A percentile compares a stretch with the other conserved stretches of the same genome.
phyloP scores from a whole-genome alignment of 2,329 filamentous ascomycete species.

The Trichoderma pleuroti region DNA sequence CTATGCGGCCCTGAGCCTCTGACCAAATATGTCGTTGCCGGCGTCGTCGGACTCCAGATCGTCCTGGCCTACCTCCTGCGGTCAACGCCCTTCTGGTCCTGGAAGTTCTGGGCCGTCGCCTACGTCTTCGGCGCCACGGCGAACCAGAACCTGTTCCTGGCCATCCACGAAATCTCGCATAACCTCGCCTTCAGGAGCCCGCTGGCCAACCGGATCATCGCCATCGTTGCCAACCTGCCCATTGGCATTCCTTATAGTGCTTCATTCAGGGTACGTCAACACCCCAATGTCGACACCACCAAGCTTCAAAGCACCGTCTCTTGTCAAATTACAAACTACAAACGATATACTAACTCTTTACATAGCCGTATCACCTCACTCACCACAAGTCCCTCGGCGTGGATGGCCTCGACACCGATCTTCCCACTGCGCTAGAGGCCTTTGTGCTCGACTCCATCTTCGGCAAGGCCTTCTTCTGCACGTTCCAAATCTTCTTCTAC shows the following conservation, averaged over 20 bases:
- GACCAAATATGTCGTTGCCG: slow-evolving; percentile 87
- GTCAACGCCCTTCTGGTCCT: slow-evolving; percentile 74
- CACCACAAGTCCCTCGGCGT: slow-evolving; percentile 99
- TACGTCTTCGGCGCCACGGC: slow-evolving; percentile 92
- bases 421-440: slow-evolving; percentile 88
- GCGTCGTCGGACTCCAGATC: slow-evolving; percentile 80
- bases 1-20: slow-evolving; percentile 93
- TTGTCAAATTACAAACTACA: background rate
- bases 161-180: slow-evolving; percentile 98
- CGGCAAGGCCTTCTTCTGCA: slow-evolving; percentile 98
- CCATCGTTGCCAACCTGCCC: slow-evolving; percentile 90
- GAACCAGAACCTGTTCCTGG: slow-evolving; percentile 97
- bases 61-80: slow-evolving; percentile 72
- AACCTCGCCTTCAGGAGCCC: slow-evolving; percentile 88
- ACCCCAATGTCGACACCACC: background rate
- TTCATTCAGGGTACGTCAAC: slow-evolving; percentile 71
- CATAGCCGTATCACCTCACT: slow-evolving; percentile 88
- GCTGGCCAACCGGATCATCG: slow-evolving; percentile 76
- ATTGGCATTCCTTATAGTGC: slow-evolving; percentile 96
- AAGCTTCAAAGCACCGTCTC: background rate
- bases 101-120: slow-evolving; percentile 78
- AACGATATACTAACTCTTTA: background rate
- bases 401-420: slow-evolving; percentile 91
- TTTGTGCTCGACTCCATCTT: slow-evolving; percentile 90
- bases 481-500: slow-evolving; percentile 99